Evolutionary conservation across 495 filamentous ascomycete species (phyloP).

Genomic region (Cetradonia linearis): DNA sequence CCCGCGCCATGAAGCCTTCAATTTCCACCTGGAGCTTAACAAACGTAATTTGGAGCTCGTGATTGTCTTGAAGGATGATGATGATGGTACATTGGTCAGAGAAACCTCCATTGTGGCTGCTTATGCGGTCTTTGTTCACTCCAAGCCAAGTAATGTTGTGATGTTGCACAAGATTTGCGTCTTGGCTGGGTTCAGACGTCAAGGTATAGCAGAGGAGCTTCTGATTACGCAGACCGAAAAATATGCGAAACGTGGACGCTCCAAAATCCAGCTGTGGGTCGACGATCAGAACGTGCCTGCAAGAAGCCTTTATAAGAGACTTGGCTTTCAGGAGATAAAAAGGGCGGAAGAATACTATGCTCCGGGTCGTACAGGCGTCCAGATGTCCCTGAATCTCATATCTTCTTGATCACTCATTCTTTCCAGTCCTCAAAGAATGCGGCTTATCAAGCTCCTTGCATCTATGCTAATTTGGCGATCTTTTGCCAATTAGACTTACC

Average conservation of each 20-base stretch:
- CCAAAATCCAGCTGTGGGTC: constrained; percentile 50
- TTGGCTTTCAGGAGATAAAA: constrained; percentile 44
- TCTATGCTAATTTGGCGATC: constrained; percentile 4
- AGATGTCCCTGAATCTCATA: constrained; percentile 40
- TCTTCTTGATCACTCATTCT: constrained; percentile 12
- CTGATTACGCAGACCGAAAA: constrained; percentile 39
- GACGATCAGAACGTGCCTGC: constrained; percentile 44
- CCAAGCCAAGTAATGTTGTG: constrained; percentile 35
- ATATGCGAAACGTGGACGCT: constrained; percentile 44
- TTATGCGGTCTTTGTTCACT: constrained; percentile 46
- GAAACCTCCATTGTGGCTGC: constrained; percentile 30
- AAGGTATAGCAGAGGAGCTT: constrained; percentile 44
- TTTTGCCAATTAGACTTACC: neutral
- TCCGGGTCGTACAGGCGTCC: constrained; percentile 44
- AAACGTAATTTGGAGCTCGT: constrained; percentile 47
- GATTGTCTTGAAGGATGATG: constrained; percentile 32
- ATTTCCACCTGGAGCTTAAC: constrained; percentile 43
- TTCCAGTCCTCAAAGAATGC: constrained; percentile 11
- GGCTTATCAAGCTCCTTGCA: constrained; percentile 12
- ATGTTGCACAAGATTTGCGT: constrained; percentile 54
- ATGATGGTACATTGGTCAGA: neutral
- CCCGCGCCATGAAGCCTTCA: constrained; percentile 46
- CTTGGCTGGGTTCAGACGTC: constrained; percentile 38
- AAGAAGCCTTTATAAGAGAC: constrained; percentile 38
- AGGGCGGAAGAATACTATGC: constrained; percentile 48